phyloP scores from a whole-genome alignment of 1,139 yeast genomes.

The Yamadazyma sp. region DNA sequence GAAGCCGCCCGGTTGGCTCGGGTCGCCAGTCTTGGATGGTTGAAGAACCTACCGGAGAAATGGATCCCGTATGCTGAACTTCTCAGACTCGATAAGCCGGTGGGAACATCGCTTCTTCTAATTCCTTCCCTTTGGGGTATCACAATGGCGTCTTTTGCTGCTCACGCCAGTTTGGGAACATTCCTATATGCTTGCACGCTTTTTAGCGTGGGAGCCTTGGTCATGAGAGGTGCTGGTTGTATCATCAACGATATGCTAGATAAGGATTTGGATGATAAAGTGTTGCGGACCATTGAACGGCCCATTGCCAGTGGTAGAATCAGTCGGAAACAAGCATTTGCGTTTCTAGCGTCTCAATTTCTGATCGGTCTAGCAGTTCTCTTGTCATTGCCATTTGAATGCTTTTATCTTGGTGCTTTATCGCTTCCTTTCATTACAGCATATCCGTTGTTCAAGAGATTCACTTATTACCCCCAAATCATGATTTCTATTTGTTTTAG shows the following conservation, averaged over 20 bases:
- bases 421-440: slow-evolving; percentile 79
- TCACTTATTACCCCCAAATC: slow-evolving; percentile 92
- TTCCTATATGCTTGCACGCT: slow-evolving; percentile 54
- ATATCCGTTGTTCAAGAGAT: slow-evolving; percentile 90
- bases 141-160: slow-evolving; percentile 78
- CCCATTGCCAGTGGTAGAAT: slow-evolving; percentile 92
- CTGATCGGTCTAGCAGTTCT: slow-evolving; percentile 75
- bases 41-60: slow-evolving; percentile 63
- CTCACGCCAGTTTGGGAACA: slow-evolving; percentile 64
- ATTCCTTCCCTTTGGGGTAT: slow-evolving; percentile 83
- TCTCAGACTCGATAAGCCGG: slow-evolving; percentile 90
- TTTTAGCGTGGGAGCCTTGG: slow-evolving; percentile 79
- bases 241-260: slow-evolving; percentile 91
- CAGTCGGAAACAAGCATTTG: slow-evolving; percentile 66
- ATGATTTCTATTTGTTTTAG: slow-evolving; percentile 80
- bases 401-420: slow-evolving; percentile 80
- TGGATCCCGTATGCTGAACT: slow-evolving; percentile 90
- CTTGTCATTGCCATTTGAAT: slow-evolving; percentile 70
- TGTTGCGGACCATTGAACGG: slow-evolving; percentile 81
- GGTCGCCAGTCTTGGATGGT: slow-evolving; percentile 57
- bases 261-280: slow-evolving; percentile 77
- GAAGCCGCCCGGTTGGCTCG: slow-evolving; percentile 58
- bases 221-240: slow-evolving; percentile 98
- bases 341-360: slow-evolving; percentile 73
- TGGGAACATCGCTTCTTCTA: slow-evolving; percentile 80